Evolutionary conservation across 2,329 filamentous ascomycete genomes (phyloP).

Genomic region (Calonectria hongkongensis): DNA sequence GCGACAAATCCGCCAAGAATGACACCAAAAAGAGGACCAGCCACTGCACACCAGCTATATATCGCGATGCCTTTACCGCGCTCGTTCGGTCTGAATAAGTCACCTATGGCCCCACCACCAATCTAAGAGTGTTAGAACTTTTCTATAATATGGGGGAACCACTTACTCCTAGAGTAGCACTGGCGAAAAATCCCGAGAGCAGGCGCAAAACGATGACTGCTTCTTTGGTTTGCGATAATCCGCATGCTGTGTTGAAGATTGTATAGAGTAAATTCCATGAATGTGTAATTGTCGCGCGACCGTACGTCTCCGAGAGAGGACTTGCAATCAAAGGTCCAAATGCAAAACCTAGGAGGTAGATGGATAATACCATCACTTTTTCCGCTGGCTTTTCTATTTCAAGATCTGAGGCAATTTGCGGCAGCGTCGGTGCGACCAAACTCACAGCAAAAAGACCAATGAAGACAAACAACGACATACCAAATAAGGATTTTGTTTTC

Average conservation of each 20-base stretch:
- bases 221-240: not conserved
- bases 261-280: slow-evolving; percentile 9
- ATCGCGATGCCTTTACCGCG: slow-evolving; percentile 9
- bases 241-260: not conserved
- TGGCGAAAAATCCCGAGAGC: not conserved
- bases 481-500: slow-evolving; percentile 3
- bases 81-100: not conserved
- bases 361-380: not conserved
- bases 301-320: slow-evolving; percentile 1
- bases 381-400: not conserved
- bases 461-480: not conserved
- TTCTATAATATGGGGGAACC: not conserved
- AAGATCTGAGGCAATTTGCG: not conserved
- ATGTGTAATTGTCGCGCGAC: not conserved
- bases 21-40: slow-evolving; percentile 3
- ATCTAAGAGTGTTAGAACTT: not conserved
- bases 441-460: not conserved
- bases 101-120: not conserved
- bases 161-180: slow-evolving; percentile 1
- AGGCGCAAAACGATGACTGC: not conserved
- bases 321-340: slow-evolving; percentile 2
- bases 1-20: not conserved
- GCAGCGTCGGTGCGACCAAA: slow-evolving; percentile 1
- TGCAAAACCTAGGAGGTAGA: not conserved
- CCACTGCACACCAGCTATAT: slow-evolving; percentile 1